Evolutionary conservation across 2,329 filamentous ascomycete species (phyloP).

Genomic region (Fusarium sacchari): DNA sequence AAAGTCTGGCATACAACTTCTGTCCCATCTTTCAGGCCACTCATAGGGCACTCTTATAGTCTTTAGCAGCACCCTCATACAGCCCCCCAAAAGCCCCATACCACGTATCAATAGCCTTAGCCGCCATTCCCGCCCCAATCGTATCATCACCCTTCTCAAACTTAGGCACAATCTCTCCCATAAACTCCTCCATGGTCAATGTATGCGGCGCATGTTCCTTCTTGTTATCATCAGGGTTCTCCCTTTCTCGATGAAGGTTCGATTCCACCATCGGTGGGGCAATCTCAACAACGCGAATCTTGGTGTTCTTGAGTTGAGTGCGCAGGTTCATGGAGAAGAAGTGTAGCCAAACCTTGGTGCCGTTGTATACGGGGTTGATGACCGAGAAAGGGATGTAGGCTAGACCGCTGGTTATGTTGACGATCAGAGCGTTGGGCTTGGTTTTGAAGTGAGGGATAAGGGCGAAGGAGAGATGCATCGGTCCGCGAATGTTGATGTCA

Average conservation of each 20-base stretch:
- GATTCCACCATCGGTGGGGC: slow-evolving; percentile 65
- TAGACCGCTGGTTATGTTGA: slow-evolving; percentile 65
- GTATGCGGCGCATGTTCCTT: slow-evolving; percentile 59
- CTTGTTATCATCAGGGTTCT: slow-evolving; percentile 67
- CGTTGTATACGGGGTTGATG: slow-evolving; percentile 68
- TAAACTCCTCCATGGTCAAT: slow-evolving; percentile 64
- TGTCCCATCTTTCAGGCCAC: no score
- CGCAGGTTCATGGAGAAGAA: slow-evolving; percentile 66
- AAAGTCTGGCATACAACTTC: no score
- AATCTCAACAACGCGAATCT: slow-evolving; percentile 63
- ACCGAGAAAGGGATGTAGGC: slow-evolving; percentile 63
- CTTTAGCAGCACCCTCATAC: slow-evolving; percentile 30
- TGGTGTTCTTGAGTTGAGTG: slow-evolving; percentile 56
- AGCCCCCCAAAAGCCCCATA: slow-evolving; percentile 50
- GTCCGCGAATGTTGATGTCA: slow-evolving; percentile 66
- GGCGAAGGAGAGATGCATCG: slow-evolving; percentile 63
- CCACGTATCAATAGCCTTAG: slow-evolving; percentile 55
- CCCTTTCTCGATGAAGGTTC: slow-evolving; percentile 64
- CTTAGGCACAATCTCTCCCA: slow-evolving; percentile 56
- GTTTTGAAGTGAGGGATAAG: slow-evolving; percentile 61
- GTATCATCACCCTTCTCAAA: slow-evolving; percentile 59
- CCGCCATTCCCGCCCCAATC: slow-evolving; percentile 58
- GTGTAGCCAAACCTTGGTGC: slow-evolving; percentile 67
- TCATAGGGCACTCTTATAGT: no score
- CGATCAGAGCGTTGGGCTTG: slow-evolving; percentile 54